These are phyloP conservation scores for Termitomyces sp. DNA, from an alignment of 768 basidiomycete genomes.

Conservation along the genomic window DNA sequence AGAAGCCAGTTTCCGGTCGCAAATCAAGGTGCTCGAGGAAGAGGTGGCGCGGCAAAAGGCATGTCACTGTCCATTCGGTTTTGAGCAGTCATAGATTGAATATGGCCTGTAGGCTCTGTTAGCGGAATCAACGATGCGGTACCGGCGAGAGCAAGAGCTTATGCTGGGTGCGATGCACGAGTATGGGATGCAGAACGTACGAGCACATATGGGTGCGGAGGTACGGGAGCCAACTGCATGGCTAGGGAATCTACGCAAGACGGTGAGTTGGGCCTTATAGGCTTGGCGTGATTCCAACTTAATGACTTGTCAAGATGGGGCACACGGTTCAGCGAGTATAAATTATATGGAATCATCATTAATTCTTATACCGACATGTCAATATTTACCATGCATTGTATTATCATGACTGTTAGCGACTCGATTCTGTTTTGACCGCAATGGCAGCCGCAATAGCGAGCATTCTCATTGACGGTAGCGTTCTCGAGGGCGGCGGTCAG, in stretches of 20 bases:
- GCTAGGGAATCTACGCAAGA: conserved; percentile 62
- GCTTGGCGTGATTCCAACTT: background rate
- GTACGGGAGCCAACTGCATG: conserved; percentile 55
- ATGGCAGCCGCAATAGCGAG: conserved; percentile 17
- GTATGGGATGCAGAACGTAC: conserved; percentile 56
- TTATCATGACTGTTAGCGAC: background rate
- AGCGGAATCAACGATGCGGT: conserved; percentile 51
- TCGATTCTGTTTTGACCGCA: background rate
- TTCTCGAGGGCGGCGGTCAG: conserved; percentile 64
- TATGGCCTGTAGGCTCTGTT: conserved; percentile 34
- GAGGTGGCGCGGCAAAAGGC: conserved; percentile 58
- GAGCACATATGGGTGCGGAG: conserved; percentile 52
- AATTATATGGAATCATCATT: background rate
- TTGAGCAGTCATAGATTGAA: background rate
- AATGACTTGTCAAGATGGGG: conserved; percentile 8
- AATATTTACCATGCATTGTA: conserved; percentile 6
- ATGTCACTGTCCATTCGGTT: background rate
- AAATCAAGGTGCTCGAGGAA: conserved; percentile 61
- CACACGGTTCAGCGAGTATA: conserved; percentile 14
- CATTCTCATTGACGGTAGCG: conserved; percentile 38
- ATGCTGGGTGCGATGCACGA: conserved; percentile 75
- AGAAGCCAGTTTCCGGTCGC: conserved; percentile 56
- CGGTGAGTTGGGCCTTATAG: conserved; percentile 22
- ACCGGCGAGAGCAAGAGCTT: conserved; percentile 72
- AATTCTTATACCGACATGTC: conserved; percentile 5